Conservation (phyloP, 441 rosid genomes). For the Gossypium schwendimanii region DNA sequence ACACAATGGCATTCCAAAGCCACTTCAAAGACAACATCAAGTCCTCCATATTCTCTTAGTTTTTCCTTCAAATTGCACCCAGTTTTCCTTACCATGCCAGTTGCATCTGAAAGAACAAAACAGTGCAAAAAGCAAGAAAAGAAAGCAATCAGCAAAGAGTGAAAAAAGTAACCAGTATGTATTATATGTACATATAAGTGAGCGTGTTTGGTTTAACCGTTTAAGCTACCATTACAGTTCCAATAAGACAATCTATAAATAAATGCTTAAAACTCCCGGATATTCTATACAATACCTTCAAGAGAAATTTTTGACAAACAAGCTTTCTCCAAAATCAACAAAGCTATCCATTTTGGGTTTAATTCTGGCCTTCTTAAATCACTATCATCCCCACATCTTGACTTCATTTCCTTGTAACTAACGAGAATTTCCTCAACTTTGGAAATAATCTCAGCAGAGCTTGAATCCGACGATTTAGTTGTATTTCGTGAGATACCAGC, state of each 20-base stretch:
- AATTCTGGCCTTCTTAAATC: constrained; percentile 64
- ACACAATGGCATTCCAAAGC: constrained; percentile 64
- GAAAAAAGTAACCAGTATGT: constrained; percentile 1
- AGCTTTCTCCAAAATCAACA: constrained; percentile 89
- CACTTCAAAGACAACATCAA: constrained; percentile 89
- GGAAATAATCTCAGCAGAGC: constrained; percentile 48
- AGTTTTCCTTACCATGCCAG: constrained; percentile 67
- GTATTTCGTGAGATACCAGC: constrained; percentile 42
- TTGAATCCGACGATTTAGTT: constrained; percentile 40
- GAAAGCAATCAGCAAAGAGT: constrained; percentile 7
- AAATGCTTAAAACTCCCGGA: not conserved
- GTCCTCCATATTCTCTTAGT: constrained; percentile 82
- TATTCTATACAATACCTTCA: constrained; percentile 52
- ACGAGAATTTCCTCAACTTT: constrained; percentile 78
- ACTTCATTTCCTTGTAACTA: constrained; percentile 67
- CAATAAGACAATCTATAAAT: constrained; percentile 3
- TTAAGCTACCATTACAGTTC: not conserved
- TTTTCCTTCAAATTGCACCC: constrained; percentile 91
- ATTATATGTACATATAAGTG: not conserved
- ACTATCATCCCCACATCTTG: constrained; percentile 31
- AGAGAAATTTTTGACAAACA: constrained; percentile 82
- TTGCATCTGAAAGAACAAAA: constrained; percentile 43
- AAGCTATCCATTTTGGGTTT: constrained; percentile 76
- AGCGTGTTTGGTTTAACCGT: not conserved
- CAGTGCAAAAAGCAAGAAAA: constrained; percentile 14